Percentiles rank a stretch among this genome's conserved stretches.
Conservation (phyloP, 306 rosid genomes). For the Alnus rubra region DNA sequence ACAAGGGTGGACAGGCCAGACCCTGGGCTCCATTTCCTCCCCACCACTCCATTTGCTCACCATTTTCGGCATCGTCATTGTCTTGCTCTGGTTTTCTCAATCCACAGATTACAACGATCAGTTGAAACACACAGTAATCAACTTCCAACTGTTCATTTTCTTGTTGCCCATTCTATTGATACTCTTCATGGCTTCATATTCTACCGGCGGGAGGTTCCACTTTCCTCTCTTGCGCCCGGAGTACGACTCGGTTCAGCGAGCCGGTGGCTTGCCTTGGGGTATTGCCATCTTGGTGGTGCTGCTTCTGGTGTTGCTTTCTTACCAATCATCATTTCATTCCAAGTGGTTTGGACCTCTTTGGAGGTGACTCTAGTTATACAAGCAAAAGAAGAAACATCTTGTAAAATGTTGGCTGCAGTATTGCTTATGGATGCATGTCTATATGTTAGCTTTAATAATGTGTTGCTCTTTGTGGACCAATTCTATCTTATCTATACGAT, state of each 20-base stretch:
- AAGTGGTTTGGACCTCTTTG: slow-evolving; percentile 55
- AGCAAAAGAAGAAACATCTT: neutral
- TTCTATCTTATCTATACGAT: no score
- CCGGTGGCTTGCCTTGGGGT: slow-evolving; percentile 48
- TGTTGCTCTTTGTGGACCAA: no score
- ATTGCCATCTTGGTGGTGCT: slow-evolving; percentile 41
- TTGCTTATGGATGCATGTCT: neutral
- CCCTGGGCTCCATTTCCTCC: slow-evolving; percentile 49
- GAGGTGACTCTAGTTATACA: slow-evolving; percentile 23
- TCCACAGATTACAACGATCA: slow-evolving; percentile 48
- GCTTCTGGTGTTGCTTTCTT: slow-evolving; percentile 44
- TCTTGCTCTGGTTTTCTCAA: slow-evolving; percentile 62
- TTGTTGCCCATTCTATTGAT: slow-evolving; percentile 48
- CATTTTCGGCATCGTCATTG: slow-evolving; percentile 64
- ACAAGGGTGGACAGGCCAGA: slow-evolving; percentile 53
- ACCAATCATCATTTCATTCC: slow-evolving; percentile 49
- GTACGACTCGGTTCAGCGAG: slow-evolving; percentile 17
- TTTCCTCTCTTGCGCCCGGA: slow-evolving; percentile 24
- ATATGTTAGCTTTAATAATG: no score
- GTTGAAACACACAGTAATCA: slow-evolving; percentile 32
- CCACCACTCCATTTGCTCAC: slow-evolving; percentile 60
- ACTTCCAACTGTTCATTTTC: slow-evolving; percentile 54
- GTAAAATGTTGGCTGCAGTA: neutral
- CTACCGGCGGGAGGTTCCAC: slow-evolving; percentile 35
- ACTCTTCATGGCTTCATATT: slow-evolving; percentile 47